These are phyloP conservation scores for Juglanconis juglandina DNA, from an alignment of 2,329 filamentous ascomycete species.

Conservation along the genomic window DNA sequence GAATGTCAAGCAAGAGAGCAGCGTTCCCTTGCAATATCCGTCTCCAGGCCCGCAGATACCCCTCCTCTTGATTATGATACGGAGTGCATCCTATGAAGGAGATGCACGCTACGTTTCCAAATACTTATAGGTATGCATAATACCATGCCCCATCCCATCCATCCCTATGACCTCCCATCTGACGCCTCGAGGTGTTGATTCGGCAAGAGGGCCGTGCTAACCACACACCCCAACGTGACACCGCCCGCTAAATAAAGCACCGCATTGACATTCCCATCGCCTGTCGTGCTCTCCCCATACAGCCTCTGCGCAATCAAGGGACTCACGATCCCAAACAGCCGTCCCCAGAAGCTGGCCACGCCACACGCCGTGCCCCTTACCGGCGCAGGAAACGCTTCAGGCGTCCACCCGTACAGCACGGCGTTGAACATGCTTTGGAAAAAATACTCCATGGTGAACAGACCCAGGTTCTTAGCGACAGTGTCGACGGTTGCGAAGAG, in stretches of 20 bases:
- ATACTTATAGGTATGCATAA: too few species aligned
- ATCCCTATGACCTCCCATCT: conserved; percentile 24
- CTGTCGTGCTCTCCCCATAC: conserved; percentile 28
- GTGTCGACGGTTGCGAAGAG: conserved; percentile 42
- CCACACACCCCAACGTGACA: conserved; percentile 49
- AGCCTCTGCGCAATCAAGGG: conserved; percentile 50
- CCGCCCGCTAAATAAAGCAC: conserved; percentile 56
- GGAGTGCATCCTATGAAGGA: too few species aligned
- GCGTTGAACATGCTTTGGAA: conserved; percentile 51
- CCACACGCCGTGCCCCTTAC: conserved; percentile 52
- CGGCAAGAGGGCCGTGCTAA: conserved; percentile 48
- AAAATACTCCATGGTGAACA: conserved; percentile 51
- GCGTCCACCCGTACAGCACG: conserved; percentile 49
- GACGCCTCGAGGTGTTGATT: conserved; percentile 32
- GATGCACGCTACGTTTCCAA: too few species aligned
- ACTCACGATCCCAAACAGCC: conserved; percentile 55
- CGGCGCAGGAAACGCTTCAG: conserved; percentile 48
- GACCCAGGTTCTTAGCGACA: conserved; percentile 42
- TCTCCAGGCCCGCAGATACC: too few species aligned
- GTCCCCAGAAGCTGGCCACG: conserved; percentile 56
- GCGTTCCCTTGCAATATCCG: too few species aligned
- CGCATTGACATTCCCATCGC: conserved; percentile 38
- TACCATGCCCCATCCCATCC: too few species aligned
- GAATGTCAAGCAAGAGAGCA: too few species aligned
- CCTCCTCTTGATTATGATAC: too few species aligned